Evolutionary conservation across 2,329 filamentous ascomycete species (phyloP).

Genomic region (Aspergillus phoenicis): DNA sequence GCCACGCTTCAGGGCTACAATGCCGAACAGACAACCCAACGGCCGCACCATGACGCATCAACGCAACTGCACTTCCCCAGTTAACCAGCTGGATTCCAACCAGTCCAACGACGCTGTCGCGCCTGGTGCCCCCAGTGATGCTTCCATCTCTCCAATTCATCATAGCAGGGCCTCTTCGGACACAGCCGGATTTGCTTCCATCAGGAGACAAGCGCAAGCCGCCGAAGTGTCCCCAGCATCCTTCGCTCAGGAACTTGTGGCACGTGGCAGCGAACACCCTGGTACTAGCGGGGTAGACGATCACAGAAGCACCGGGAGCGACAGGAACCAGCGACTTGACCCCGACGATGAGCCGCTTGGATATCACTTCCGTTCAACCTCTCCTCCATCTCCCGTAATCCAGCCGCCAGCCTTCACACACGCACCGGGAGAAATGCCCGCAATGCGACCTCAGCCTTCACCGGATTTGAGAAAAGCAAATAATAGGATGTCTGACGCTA

Average conservation of each 20-base stretch:
- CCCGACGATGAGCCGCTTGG: constrained; percentile 33
- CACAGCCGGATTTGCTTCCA: constrained; percentile 27
- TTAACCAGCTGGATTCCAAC: constrained; percentile 33
- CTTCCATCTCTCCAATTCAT: constrained; percentile 22
- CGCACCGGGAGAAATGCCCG: constrained; percentile 69
- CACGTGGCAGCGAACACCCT: constrained; percentile 25
- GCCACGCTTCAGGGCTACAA: constrained; percentile 40
- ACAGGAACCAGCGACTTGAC: constrained; percentile 28
- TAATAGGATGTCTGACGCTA: constrained; percentile 79
- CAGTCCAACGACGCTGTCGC: constrained; percentile 41
- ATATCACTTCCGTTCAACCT: constrained; percentile 49
- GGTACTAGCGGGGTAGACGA: constrained; percentile 33
- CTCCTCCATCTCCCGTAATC: constrained; percentile 74
- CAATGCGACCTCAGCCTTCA: constrained; percentile 70
- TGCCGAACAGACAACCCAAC: constrained; percentile 38
- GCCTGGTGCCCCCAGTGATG: constrained; percentile 29
- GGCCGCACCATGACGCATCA: constrained; percentile 35
- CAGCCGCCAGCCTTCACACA: constrained; percentile 80
- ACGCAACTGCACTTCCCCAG: constrained; percentile 24
- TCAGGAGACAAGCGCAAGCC: constrained; percentile 19
- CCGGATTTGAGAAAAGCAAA: constrained; percentile 79
- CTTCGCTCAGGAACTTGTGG: constrained; percentile 39
- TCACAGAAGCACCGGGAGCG: constrained; percentile 46
- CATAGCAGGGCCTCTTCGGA: constrained; percentile 39
- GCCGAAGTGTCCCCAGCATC: constrained; percentile 39